Evolutionary conservation across 306 rosid species (phyloP), one percentile per base, ranked within the genome.

Genomic region (Vicia villosa): DNA sequence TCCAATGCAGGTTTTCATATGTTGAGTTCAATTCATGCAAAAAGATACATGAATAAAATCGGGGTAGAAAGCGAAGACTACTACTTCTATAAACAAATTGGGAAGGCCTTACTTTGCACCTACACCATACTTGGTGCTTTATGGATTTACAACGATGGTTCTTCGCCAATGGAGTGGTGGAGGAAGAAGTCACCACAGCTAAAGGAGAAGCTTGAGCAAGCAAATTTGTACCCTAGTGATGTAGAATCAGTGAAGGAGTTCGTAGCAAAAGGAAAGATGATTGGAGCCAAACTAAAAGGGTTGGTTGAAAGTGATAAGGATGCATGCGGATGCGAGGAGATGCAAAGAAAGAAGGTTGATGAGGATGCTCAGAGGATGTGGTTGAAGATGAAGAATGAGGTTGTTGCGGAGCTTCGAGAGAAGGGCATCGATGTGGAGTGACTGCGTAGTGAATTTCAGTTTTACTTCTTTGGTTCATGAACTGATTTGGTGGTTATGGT

Each of bases 361-460:
- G 80, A 78, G 76, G 97, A 90, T 75, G 88, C 95, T 62, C 89
- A 82, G 80, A 87, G 80, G 80, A 75, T 94, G 41, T 94, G 98
- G 98, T 42, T 77, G 42, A 84, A 83, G 81, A 87, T 94, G 97
- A 90, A 84, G 85, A 85, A 84, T 67, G 97, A 94, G 83, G 94
- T 86, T 58, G 47, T 84, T 75, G 79, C 81, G 13, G 98, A 94
- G 80, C 96, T 90, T 74, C 80, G 79, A 28, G 82, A 84, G 76
- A 88, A 90, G 83, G 98, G 98, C 15, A 67, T 69, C 62, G 88
- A 88, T 52, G 82, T 86, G 14, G 80, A 88, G 77, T 90, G 84
- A 88, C 15, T 74, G 32, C 38, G 8, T 17, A 6, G 13, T 11
- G 19, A 77, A 37, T 46, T 42, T 1, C 1, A 12, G 10, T 63